Percentiles rank a stretch among this genome's conserved stretches.
Conservation (phyloP, 1,139 yeast genomes). For the Suhomyces bribrorum region DNA sequence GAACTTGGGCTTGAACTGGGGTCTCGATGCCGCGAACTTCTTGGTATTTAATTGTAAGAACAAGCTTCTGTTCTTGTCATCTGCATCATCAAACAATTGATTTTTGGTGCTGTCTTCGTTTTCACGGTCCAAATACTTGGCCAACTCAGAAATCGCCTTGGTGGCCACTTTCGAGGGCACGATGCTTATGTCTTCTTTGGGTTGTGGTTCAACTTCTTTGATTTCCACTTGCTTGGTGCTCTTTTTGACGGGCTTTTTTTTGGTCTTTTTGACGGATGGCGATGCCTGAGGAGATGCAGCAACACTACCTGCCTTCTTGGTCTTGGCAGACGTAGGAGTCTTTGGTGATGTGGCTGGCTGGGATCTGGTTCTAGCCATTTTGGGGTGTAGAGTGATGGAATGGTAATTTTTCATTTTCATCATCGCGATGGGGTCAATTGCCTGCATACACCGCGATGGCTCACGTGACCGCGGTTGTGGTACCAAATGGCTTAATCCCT, state of each 20-base stretch:
- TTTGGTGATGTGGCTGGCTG: slow-evolving; percentile 18
- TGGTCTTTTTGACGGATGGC: slow-evolving; percentile 12
- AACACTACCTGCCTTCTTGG: slow-evolving; percentile 15
- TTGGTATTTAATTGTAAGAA: slow-evolving; percentile 65
- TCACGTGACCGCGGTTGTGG: too few relatives aligned
- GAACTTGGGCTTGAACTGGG: slow-evolving; percentile 71
- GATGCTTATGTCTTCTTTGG: neutral
- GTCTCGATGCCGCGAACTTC: slow-evolving; percentile 62
- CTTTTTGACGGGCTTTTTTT: slow-evolving; percentile 7
- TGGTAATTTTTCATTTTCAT: slow-evolving; percentile 7
- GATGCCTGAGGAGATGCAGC: slow-evolving; percentile 20
- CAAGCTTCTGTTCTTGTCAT: slow-evolving; percentile 53
- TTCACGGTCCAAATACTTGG: slow-evolving; percentile 40
- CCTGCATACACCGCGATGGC: slow-evolving; percentile 6
- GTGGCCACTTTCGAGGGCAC: slow-evolving; percentile 15
- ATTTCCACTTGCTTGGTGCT: slow-evolving; percentile 2
- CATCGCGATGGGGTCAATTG: slow-evolving; percentile 11
- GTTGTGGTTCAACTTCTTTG: slow-evolving; percentile 2
- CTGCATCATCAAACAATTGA: slow-evolving; percentile 47
- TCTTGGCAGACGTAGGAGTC: slow-evolving; percentile 17
- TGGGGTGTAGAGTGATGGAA: slow-evolving; percentile 1
- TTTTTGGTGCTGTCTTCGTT: slow-evolving; percentile 29
- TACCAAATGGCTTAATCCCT: too few relatives aligned
- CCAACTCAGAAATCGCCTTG: slow-evolving; percentile 56
- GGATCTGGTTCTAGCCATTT: slow-evolving; percentile 22